These are phyloP conservation scores for Anaeramoeba flamelloides DNA, from an alignment of 78 protist genomes.

Conservation along the genomic window DNA sequence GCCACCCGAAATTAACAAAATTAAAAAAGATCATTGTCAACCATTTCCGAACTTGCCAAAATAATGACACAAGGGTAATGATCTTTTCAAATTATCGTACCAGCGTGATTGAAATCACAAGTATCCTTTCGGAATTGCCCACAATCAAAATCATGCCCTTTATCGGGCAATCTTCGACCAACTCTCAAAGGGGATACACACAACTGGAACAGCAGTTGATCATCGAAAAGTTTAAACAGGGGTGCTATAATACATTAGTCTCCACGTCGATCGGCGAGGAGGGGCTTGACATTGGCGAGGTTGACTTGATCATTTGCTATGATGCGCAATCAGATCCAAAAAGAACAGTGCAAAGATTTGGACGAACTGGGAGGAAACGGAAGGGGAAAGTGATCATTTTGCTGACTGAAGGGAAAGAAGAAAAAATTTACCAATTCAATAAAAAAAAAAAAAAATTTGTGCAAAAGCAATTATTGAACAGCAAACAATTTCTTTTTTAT, in stretches of 20 bases:
- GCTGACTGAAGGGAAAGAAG: too few relatives aligned
- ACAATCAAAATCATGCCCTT: background rate
- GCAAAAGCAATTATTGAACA: too few relatives aligned
- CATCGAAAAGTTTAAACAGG: conserved; percentile 36
- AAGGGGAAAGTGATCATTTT: too few relatives aligned
- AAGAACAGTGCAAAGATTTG: conserved; percentile 72
- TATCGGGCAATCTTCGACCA: background rate
- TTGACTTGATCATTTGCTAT: conserved; percentile 70
- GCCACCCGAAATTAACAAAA: too few relatives aligned
- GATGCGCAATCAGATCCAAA: conserved; percentile 47
- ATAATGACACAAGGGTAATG: background rate
- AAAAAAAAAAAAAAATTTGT: too few relatives aligned
- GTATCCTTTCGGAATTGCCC: background rate
- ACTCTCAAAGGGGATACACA: background rate
- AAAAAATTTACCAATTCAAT: too few relatives aligned
- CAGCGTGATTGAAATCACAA: background rate
- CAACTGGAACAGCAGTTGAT: background rate
- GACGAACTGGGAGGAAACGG: conserved; percentile 75
- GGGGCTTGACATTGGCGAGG: conserved; percentile 47
- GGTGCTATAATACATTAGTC: conserved; percentile 58
- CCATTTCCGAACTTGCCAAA: too few relatives aligned
- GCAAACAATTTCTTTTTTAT: too few relatives aligned
- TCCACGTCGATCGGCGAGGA: conserved; percentile 86
- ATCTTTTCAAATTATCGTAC: background rate
- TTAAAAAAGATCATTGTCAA: too few relatives aligned